Base-by-base conservation (phyloP, 2,329 filamentous ascomycete genomes). In the Cladophialophora exuberans region DNA sequence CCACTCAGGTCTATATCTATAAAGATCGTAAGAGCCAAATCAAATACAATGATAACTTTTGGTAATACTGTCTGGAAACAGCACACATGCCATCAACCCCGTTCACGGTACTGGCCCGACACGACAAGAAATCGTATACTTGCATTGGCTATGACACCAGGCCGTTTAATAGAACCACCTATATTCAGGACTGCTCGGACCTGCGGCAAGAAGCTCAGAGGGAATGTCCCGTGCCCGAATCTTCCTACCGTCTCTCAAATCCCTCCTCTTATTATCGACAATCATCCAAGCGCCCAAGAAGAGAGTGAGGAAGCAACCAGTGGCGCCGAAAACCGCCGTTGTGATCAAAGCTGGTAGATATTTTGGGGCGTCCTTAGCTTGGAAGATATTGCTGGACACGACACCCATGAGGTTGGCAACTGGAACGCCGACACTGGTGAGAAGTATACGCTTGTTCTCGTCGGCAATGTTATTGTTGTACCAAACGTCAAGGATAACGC, bases 271-370 rank as follows among this genome's bases (percentile, higher is more conserved):
- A 64, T 89, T 89, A 64, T 89, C 86, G 30, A 78, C 67, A 35
- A 81, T 73, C 86, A 89, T 89, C 64, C 79, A 89, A 0, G 72
- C 48, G 0, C 85, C 86, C 43, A 89, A 66, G n/a, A 73, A 54
- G 3, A 78, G 70, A 0, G 85, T 81, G 47, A 85, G 67, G 1
- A 82, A 56, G 20, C 79, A 77, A 0, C 86, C 86, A 0, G 72
- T 72, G 0, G 79, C 86, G 0, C 86, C 86, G 72, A 86, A 87
- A 2, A 76, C 78, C 0, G 83, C 84, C 2, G 82, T 86, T 0
- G 84, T 87, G 31, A 83, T 79, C 38, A 88, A 69, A 0, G 86
- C 86, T 0, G 85, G 84, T 50, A 82, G 75, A 64, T 89, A 89
- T 63, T 86, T 83, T 0, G 86, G 87, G 7, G 79, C 79, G 65